These are phyloP conservation scores for Cytospora leucostoma DNA, from an alignment of 2,329 filamentous ascomycete genomes.

Conservation along the genomic window DNA sequence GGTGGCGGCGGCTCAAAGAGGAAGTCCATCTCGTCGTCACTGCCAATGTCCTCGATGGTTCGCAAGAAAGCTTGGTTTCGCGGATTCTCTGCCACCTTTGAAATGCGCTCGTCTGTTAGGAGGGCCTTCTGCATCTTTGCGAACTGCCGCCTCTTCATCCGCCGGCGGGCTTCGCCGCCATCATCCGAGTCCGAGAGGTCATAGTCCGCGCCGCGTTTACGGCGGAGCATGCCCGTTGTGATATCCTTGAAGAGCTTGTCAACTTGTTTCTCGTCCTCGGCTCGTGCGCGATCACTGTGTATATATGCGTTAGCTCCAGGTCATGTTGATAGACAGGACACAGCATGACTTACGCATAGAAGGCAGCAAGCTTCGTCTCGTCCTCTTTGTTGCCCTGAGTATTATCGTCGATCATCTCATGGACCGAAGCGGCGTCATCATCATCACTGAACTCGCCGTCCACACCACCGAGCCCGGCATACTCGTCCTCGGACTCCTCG, in stretches of 20 bases:
- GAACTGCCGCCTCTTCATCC: slow-evolving; percentile 84
- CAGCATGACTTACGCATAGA: slow-evolving; percentile 74
- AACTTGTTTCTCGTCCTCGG: slow-evolving; percentile 80
- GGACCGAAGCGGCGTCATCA: slow-evolving; percentile 69
- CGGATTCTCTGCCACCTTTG: slow-evolving; percentile 84
- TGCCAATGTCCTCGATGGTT: slow-evolving; percentile 80
- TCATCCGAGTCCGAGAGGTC: slow-evolving; percentile 92
- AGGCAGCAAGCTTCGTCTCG: slow-evolving; percentile 78
- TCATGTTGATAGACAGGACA: slow-evolving; percentile 22
- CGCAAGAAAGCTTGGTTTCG: slow-evolving; percentile 89
- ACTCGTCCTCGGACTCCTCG: slow-evolving; percentile 97
- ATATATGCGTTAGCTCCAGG: slow-evolving; percentile 18
- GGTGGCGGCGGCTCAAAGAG: slow-evolving; percentile 48
- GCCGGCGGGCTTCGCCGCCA: slow-evolving; percentile 72
- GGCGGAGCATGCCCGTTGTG: slow-evolving; percentile 81
- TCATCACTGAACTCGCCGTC: slow-evolving; percentile 85
- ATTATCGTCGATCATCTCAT: slow-evolving; percentile 89
- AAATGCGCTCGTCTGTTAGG: slow-evolving; percentile 84
- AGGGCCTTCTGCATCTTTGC: slow-evolving; percentile 89
- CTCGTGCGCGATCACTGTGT: slow-evolving; percentile 73
- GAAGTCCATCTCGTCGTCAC: slow-evolving; percentile 77
- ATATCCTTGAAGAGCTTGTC: slow-evolving; percentile 93
- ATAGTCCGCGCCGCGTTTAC: slow-evolving; percentile 79
- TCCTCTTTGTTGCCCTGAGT: slow-evolving; percentile 74
- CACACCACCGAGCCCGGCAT: slow-evolving; percentile 86